Base-by-base conservation (phyloP, 768 basidiomycete species). In the Panaeolus cyanescens region DNA sequence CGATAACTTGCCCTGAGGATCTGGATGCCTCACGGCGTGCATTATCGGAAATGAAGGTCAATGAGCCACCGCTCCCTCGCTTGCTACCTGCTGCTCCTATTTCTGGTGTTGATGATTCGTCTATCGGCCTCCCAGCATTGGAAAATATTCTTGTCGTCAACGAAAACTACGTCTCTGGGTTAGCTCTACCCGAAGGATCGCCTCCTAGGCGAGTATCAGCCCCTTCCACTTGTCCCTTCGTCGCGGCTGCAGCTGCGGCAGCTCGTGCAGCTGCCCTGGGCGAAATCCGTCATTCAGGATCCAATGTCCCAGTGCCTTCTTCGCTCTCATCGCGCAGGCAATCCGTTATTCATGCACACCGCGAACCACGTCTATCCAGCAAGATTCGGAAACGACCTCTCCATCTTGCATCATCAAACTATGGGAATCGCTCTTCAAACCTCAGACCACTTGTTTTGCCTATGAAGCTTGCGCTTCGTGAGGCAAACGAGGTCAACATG, bases 401-500 rank as follows among this genome's bases (percentile, higher is more conserved):
- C 10, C 25, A 4, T 28, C 45, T 30, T 28, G 25, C n/a, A 5
- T 22, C 45, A 4, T n/a, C 25, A 50, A 50, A 25, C 45, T 50
- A n/a, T n/a, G 45, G 45, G 4, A 53, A 59, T 25, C 32, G 42
- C 12, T 42, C 39, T 31, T 63, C 62, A 1, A 42, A 34, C 19
- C 59, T 59, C 39, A 58, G 58, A 20, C 62, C 58, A 5, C 42
- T 63, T 4, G 59, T 63, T n/a, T 56, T 63, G 32, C 62, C 62
- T 20, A 56, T 59, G 54, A 58, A 58, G 19, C 40, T 63, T 13
- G 62, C 62, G 6, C 36, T 28, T 31, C 54, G 59, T n/a, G 59
- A 63, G 32, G 55, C 55, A 19, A 42, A 33, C 54, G 28, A 28
- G 25, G 45, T 28, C 12, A 50, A 50, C 25, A 15, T 28, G 25